Percentiles rank a stretch among this genome's conserved stretches.
These are phyloP conservation scores for Vigna unguiculata DNA, from an alignment of 306 rosid genomes.

Conservation along the genomic window DNA sequence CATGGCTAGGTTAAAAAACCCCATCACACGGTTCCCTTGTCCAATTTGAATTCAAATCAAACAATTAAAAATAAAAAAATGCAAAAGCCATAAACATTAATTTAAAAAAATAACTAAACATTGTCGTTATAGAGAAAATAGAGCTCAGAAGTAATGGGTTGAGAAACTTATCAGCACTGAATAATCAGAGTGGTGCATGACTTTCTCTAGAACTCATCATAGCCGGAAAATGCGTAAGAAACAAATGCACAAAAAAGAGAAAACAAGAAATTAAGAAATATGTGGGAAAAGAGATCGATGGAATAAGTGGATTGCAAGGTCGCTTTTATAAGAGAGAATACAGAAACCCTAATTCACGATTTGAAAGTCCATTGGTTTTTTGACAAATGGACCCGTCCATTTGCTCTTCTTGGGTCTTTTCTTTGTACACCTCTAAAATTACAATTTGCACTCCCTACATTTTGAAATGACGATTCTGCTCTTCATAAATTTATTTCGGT, in stretches of 20 bases:
- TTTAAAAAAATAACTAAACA: not conserved
- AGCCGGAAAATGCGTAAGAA: slow-evolving; percentile 31
- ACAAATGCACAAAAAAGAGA: too few species aligned
- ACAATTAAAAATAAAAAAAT: not conserved
- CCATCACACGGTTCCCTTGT: slow-evolving; percentile 70
- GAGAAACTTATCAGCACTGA: slow-evolving; percentile 83
- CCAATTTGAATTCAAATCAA: too few species aligned
- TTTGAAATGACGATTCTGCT: too few species aligned
- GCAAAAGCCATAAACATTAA: too few species aligned
- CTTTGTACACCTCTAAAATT: too few species aligned
- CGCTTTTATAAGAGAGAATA: slow-evolving; percentile 14
- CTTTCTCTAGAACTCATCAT: slow-evolving; percentile 72
- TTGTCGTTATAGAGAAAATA: not conserved
- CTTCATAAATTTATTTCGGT: too few species aligned
- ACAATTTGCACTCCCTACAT: too few species aligned
- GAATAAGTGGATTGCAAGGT: accelerated
- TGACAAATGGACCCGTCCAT: not conserved
- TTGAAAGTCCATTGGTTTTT: not conserved
- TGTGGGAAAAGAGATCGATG: not conserved
- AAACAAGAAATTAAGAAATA: too few species aligned
- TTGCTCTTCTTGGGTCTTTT: too few species aligned
- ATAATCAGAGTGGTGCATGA: slow-evolving; percentile 98
- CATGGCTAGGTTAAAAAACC: slow-evolving; percentile 64
- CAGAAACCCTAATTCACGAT: slow-evolving; percentile 45
- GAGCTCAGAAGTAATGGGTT: slow-evolving; percentile 71